A percentile compares a stretch with the other conserved stretches of the same genome.
Conservation (phyloP, 306 rosid species). For the Cucumis melo region DNA sequence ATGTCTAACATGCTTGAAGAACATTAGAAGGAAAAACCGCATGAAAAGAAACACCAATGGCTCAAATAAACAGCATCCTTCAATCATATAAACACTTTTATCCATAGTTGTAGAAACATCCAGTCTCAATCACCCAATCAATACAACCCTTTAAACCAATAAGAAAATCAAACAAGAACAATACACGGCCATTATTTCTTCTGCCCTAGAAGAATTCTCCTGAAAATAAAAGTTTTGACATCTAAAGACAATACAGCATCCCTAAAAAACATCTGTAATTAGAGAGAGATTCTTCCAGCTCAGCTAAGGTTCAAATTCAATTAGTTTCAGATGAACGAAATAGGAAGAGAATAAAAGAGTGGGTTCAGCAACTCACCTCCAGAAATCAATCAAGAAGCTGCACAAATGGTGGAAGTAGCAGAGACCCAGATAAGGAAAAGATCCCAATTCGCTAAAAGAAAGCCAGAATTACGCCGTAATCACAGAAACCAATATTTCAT, state of each 20-base stretch:
- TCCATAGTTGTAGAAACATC: not conserved
- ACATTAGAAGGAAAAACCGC: not conserved
- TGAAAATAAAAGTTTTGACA: not conserved
- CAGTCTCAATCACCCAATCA: not conserved
- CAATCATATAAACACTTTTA: not conserved
- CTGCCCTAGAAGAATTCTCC: not conserved
- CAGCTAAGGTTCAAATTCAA: conserved; percentile 12
- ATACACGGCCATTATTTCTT: not conserved
- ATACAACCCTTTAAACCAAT: not conserved
- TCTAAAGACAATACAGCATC: not conserved
- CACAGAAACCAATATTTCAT: not conserved
- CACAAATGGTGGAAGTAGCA: conserved; percentile 19
- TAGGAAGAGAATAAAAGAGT: conserved; percentile 17
- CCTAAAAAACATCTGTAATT: not conserved
- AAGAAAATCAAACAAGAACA: not conserved
- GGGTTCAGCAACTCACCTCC: conserved; percentile 40
- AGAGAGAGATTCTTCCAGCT: conserved; percentile 27
- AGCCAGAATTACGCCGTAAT: conserved; percentile 23
- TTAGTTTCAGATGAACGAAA: conserved; percentile 7
- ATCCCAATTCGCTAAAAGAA: conserved; percentile 28
- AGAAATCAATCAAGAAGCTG: conserved; percentile 13
- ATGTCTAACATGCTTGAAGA: not conserved
- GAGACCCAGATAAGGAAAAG: conserved; percentile 38
- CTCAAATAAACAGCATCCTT: not conserved
- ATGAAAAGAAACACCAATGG: not conserved